These are phyloP conservation scores for Moesziomyces aphidis DNA, from an alignment of 1,284 basidiomycete species.

Conservation along the genomic window DNA sequence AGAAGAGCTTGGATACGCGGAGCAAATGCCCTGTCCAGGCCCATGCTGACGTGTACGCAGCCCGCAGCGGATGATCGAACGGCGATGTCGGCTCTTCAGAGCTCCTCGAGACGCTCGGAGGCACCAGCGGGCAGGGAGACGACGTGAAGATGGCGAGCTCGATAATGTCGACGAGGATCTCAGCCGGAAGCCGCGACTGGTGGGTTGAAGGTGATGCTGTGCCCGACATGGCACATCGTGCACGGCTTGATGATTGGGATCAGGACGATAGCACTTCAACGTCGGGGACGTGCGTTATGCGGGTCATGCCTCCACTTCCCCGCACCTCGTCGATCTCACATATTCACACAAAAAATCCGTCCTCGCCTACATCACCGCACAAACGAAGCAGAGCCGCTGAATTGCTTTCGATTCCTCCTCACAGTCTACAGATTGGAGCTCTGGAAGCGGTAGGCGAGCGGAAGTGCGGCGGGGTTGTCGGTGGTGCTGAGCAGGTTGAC, in stretches of 20 bases:
- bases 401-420: background rate
- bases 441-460: conserved; percentile 63
- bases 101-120: background rate
- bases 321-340: background rate
- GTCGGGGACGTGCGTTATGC: background rate
- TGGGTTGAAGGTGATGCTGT: background rate
- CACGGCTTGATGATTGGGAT: background rate
- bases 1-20: conserved; percentile 31
- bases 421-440: conserved; percentile 38
- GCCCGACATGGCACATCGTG: background rate
- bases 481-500: conserved; percentile 65
- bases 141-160: conserved; percentile 32
- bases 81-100: conserved; percentile 2
- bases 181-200: conserved; percentile 17
- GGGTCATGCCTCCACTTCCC: conserved; percentile 5
- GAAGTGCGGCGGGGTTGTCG: conserved; percentile 65
- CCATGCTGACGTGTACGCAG: conserved; percentile 13
- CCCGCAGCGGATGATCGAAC: conserved; percentile 18
- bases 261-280: background rate
- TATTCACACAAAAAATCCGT: too few species aligned
- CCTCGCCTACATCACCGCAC: too few species aligned
- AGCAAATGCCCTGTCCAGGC: conserved; percentile 14
- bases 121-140: conserved; percentile 12
- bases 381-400: background rate
- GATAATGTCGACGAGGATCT: conserved; percentile 37